phyloP scores from a whole-genome alignment of 2,329 filamentous ascomycete species.

The Penicillium occitanis region DNA sequence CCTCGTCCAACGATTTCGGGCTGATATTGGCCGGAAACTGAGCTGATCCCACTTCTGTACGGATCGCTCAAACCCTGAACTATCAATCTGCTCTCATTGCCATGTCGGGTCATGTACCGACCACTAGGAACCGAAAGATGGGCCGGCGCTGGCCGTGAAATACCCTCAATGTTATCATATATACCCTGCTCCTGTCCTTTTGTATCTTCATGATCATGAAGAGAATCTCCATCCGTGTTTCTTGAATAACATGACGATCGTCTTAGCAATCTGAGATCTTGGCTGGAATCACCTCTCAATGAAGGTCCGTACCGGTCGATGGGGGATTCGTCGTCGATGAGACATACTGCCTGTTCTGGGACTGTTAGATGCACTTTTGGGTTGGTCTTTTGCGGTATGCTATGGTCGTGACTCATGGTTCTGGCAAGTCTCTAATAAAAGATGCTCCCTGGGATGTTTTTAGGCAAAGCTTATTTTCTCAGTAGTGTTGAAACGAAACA shows the following conservation, averaged over 20 bases:
- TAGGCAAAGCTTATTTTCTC: neutral
- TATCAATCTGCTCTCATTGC: conserved; percentile 7
- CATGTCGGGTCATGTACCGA: neutral
- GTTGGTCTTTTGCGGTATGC: neutral
- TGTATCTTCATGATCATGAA: neutral
- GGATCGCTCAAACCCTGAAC: conserved; percentile 12
- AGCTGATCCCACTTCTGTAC: neutral
- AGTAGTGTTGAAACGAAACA: neutral
- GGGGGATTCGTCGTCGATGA: conserved; percentile 11
- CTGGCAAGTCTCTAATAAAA: neutral
- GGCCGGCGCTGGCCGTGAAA: neutral
- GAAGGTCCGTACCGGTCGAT: conserved; percentile 15
- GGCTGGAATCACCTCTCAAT: neutral
- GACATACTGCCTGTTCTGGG: neutral
- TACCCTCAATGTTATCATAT: neutral
- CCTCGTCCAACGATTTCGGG: neutral
- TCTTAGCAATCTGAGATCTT: neutral
- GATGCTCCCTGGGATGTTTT: neutral
- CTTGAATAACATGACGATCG: conserved; percentile 17
- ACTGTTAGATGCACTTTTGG: neutral
- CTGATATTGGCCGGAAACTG: neutral
- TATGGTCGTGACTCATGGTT: neutral
- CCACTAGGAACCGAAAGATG: neutral
- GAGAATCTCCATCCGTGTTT: neutral
- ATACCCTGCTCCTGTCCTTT: neutral